Evolutionary conservation across 148 eudicot species (phyloP).

Genomic region (Amaranthus palmeri): DNA sequence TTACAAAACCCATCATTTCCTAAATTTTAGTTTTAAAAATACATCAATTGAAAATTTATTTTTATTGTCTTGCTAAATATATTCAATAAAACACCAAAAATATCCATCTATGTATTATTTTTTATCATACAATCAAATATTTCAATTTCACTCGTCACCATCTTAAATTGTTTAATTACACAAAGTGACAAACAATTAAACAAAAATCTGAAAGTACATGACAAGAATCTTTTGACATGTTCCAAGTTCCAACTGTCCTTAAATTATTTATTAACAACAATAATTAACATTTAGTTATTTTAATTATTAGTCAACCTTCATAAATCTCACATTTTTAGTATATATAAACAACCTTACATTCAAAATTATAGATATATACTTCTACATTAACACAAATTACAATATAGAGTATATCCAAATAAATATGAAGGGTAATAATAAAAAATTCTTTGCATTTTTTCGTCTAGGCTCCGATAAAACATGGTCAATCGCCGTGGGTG

Average conservation of each 20-base stretch:
- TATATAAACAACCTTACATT: background rate
- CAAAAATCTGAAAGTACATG: background rate
- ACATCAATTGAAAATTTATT: too few species aligned
- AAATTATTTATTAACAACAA: too few species aligned
- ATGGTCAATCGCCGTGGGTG: background rate
- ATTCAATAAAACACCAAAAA: too few species aligned
- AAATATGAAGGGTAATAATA: background rate
- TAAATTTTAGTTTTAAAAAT: too few species aligned
- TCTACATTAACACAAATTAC: background rate
- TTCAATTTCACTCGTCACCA: background rate
- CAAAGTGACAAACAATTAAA: background rate
- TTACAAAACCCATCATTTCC: too few species aligned
- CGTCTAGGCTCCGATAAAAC: background rate
- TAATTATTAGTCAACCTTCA: background rate
- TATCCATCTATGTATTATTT: too few species aligned
- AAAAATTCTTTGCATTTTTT: background rate
- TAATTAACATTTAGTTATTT: background rate
- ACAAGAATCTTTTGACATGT: conserved; percentile 11
- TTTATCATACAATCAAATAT: background rate
- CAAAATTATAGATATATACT: background rate
- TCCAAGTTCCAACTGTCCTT: conserved; percentile 5
- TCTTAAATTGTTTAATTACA: too few species aligned
- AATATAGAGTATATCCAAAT: background rate
- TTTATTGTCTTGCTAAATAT: too few species aligned
- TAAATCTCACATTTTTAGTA: background rate